Evolutionary conservation across 768 basidiomycete species (phyloP).

Genomic region (Mycena metata): DNA sequence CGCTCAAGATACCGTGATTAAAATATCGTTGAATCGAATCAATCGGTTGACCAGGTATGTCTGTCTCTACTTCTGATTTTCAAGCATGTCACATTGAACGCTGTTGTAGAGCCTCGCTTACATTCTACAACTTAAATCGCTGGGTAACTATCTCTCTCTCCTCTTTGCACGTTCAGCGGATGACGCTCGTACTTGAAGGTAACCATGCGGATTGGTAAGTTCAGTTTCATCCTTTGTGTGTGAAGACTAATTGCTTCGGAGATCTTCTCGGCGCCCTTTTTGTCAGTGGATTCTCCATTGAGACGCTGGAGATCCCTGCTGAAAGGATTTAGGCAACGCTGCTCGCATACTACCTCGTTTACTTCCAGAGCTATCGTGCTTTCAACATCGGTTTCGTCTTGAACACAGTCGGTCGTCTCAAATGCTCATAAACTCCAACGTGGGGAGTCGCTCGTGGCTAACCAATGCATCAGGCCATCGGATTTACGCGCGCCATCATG

Average conservation of each 20-base stretch:
- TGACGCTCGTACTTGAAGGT: neutral
- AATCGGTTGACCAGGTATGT: too few species aligned
- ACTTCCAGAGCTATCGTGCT: conserved; percentile 44
- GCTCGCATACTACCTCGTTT: conserved; percentile 8
- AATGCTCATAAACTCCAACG: neutral
- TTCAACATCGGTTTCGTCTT: conserved; percentile 63
- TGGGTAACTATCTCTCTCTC: conserved; percentile 4
- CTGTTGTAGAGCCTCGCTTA: conserved; percentile 39
- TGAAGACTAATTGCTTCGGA: neutral
- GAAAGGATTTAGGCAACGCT: neutral
- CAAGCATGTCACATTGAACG: neutral
- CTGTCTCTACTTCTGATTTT: neutral
- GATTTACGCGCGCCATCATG: conserved; percentile 60
- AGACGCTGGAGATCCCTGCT: neutral
- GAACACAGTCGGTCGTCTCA: conserved; percentile 55
- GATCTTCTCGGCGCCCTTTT: conserved; percentile 60
- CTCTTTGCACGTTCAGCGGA: too few species aligned
- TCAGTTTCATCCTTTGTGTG: neutral
- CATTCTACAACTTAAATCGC: conserved; percentile 61
- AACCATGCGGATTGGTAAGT: conserved; percentile 42
- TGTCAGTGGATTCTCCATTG: conserved; percentile 32
- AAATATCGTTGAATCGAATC: too few species aligned
- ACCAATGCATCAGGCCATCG: conserved; percentile 42
- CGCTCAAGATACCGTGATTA: too few species aligned
- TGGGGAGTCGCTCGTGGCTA: too few species aligned